These are phyloP conservation scores for Aspergillus nanangensis DNA, from an alignment of 495 filamentous ascomycete species.

Conservation along the genomic window DNA sequence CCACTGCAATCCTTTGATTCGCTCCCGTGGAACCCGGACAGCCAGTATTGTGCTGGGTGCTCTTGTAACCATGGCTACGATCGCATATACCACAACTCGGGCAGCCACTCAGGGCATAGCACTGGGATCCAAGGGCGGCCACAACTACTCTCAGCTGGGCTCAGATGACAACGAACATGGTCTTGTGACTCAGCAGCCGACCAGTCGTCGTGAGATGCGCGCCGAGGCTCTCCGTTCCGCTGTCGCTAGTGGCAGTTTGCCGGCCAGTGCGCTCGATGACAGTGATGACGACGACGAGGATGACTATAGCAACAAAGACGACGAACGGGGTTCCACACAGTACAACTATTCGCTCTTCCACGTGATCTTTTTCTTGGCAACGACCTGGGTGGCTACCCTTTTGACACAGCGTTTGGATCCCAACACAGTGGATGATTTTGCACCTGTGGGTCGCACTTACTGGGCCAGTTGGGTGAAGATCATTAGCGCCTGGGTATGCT, in stretches of 20 bases:
- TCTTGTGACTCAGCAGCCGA: conserved; percentile 84
- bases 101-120: conserved; percentile 93
- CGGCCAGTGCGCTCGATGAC: conserved; percentile 83
- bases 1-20: conserved; percentile 87
- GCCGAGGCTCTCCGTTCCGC: conserved; percentile 85
- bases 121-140: conserved; percentile 61
- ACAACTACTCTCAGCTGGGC: conserved; percentile 54
- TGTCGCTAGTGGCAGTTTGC: conserved; percentile 84
- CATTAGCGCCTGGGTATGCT: conserved; percentile 95
- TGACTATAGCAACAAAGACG: conserved; percentile 64
- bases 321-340: conserved; percentile 84
- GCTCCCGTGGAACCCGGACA: conserved; percentile 83
- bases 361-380: conserved; percentile 94
- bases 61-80: conserved; percentile 92
- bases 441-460: conserved; percentile 88
- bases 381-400: conserved; percentile 91
- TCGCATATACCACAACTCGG: conserved; percentile 95
- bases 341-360: conserved; percentile 98
- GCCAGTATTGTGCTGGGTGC: conserved; percentile 88
- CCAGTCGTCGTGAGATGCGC: conserved; percentile 80
- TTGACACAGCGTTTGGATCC: conserved; percentile 79
- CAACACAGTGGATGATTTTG: conserved; percentile 66
- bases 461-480: conserved; percentile 99
- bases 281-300: conserved; percentile 68
- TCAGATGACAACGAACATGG: conserved; percentile 75